These are phyloP conservation scores for Solanum virginianum DNA, from an alignment of 257 asterid species.

Conservation along the genomic window DNA sequence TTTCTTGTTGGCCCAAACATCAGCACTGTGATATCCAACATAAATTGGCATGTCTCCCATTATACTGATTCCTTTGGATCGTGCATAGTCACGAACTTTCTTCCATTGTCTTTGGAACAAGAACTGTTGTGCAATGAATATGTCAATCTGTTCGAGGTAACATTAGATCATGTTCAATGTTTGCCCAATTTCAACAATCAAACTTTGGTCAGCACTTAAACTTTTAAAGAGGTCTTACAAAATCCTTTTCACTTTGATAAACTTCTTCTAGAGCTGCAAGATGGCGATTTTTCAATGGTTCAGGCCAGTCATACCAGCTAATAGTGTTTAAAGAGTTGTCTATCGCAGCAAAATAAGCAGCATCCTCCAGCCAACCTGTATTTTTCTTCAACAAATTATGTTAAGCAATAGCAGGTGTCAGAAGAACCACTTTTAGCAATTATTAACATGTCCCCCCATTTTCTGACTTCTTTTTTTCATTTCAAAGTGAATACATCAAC, in stretches of 20 bases:
- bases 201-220: neutral
- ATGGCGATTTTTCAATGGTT: conserved; percentile 81
- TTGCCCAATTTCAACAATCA: neutral
- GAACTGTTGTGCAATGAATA: conserved; percentile 85
- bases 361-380: conserved; percentile 97
- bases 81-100: conserved; percentile 78
- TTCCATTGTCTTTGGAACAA: conserved; percentile 97
- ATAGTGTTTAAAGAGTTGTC: conserved; percentile 60
- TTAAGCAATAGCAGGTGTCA: neutral
- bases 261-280: conserved; percentile 85
- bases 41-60: conserved; percentile 99
- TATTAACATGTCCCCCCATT: neutral
- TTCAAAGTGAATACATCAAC: neutral
- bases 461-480: neutral
- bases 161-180: neutral
- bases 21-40: conserved; percentile 98
- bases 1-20: conserved; percentile 96
- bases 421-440: neutral
- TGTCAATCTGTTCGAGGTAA: conserved; percentile 60
- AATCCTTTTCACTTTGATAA: conserved; percentile 71
- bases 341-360: conserved; percentile 95
- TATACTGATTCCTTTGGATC: conserved; percentile 62
- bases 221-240: conserved; percentile 37
- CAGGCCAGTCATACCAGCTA: conserved; percentile 98
- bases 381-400: neutral